These are phyloP conservation scores for Sordariomycetes sp. DNA, from an alignment of 2,329 filamentous ascomycete genomes.

Conservation along the genomic window DNA sequence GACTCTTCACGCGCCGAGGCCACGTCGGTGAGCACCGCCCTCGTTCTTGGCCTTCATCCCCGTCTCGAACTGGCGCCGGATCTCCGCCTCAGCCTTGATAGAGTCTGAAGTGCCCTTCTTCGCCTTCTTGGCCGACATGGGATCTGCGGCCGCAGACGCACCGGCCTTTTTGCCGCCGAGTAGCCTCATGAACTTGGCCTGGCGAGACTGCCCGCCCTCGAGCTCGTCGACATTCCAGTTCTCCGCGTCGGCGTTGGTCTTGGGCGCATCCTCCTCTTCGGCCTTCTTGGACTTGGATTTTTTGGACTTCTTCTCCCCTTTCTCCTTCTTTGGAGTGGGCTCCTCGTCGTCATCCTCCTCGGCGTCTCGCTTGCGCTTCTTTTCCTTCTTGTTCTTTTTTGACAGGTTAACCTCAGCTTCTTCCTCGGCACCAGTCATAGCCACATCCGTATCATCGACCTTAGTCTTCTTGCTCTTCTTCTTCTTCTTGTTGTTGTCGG, in stretches of 20 bases:
- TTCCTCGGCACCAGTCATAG: too few relatives aligned
- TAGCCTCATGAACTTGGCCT: conserved; percentile 48
- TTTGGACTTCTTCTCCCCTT: conserved; percentile 17
- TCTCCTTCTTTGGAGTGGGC: conserved; percentile 10
- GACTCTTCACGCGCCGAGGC: conserved; percentile 37
- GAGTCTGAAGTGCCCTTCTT: conserved; percentile 20
- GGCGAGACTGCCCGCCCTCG: conserved; percentile 38
- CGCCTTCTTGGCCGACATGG: too few relatives aligned
- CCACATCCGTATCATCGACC: too few relatives aligned
- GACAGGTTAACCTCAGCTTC: conserved; percentile 13
- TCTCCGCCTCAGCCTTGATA: conserved; percentile 37
- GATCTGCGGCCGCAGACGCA: conserved; percentile 8
- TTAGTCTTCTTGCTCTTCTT: conserved; percentile 10
- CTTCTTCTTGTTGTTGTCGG: conserved; percentile 6
- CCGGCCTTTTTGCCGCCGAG: conserved; percentile 42
- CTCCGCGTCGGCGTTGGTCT: conserved; percentile 19
- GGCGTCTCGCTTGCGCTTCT: conserved; percentile 27
- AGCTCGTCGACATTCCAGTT: conserved; percentile 45
- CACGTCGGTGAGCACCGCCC: conserved; percentile 35
- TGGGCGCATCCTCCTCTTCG: conserved; percentile 7
- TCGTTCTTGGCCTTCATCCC: conserved; percentile 50
- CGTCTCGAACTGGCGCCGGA: conserved; percentile 47
- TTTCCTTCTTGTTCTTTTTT: conserved; percentile 17
- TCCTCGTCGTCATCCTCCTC: conserved; percentile 12
- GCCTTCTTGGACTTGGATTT: conserved; percentile 15